Evolutionary conservation across 2,329 filamentous ascomycete genomes (phyloP), one percentile per base, ranked within the genome.

Genomic region (Neobulgaria alba): DNA sequence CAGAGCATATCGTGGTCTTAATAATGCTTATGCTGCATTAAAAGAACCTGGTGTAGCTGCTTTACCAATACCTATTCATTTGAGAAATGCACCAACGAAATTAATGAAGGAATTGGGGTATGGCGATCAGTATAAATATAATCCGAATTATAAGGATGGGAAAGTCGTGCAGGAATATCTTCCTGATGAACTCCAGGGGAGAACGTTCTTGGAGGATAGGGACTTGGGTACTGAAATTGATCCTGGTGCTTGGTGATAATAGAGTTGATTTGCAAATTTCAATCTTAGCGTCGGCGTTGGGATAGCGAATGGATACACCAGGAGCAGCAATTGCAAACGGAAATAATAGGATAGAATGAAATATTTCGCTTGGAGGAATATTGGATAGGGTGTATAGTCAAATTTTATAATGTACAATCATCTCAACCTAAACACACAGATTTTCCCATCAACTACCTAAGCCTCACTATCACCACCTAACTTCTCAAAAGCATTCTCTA

Each of bases 21-120:
- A 82, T 49, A 92, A 84, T 45, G 89, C 86, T 1, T 83, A 84
- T 60, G 75, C 79, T 1, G 85, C 86, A 1, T 66, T 96, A 30
- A 69, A 77, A 43, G 88, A 95, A 58, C 89, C 89, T 0, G 90
- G 89, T 1, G 71, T 93, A 2, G 89, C 88, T 0, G 76, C 75
- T 1, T 59, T 95, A 37, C 85, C 88, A 0, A 80, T 98, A 16
- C 92, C 92, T 2, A 63, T 92, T 29, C 92, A 96, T 60, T 63
- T 98, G 43, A 71, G 92, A 43, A 96, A 96, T 61, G 92, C 92
- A 7, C 90, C 92, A 0, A 96, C 92, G 1, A 75, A 81, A 50
- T 61, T 96, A 50, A 94, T 98, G 90, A 85, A 89, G 55, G 90
- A 95, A 52, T 66, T 96, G 51, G 90, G 87, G 0, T 94, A 88